Base-by-base conservation (phyloP, 352 stramenopile genomes). In the Phytophthora crassamura region DNA sequence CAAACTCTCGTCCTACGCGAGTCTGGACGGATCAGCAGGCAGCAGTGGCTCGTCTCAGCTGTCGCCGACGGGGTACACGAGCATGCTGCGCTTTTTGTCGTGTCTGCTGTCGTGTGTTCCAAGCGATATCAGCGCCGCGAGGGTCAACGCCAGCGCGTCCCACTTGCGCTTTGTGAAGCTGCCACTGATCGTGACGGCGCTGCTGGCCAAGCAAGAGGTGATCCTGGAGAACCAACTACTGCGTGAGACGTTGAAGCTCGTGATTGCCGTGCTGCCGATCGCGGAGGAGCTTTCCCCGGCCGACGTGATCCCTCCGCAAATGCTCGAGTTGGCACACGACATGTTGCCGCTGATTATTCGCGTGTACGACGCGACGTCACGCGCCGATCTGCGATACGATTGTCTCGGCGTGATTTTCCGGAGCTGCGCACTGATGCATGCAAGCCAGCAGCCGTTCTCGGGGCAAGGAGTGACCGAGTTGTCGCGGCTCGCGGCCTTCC, bases 341-440 rank as follows among this genome's bases (percentile, higher is more conserved):
- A 76, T 86, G 7, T 55, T 90, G 47, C 69, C 78, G 18, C 62
- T 71, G 33, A 72, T 91, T 40, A 75, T 82, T 41, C 64, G 72
- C 15, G 73, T 91, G 11, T 90, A 85, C 51, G 83, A 91, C 50
- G 52, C 70, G 1, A 88, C 69, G 5, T 72, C 67, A 38, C 81
- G 75, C 10, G 69, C 71, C 38, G 75, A 89, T 32, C 38, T 90
- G 25, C 77, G 81, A 1, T 74, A 78, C 35, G 83, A 91, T 18
- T 89, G 78, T 46, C 61, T 91, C 0, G 68, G 71, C 7, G 79
- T 89, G 9, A 74, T 91, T 18, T 72, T 79, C 36, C 75, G 78
- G 15, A 76, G 68, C 45, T 85, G 78, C 45, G 69, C 68, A 8
- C 64, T 89, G 22, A 64, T 79, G 32, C 68, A 81, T 51, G 61